Evolutionary conservation across 768 basidiomycete species (phyloP).

Genomic region (Russula emetica): DNA sequence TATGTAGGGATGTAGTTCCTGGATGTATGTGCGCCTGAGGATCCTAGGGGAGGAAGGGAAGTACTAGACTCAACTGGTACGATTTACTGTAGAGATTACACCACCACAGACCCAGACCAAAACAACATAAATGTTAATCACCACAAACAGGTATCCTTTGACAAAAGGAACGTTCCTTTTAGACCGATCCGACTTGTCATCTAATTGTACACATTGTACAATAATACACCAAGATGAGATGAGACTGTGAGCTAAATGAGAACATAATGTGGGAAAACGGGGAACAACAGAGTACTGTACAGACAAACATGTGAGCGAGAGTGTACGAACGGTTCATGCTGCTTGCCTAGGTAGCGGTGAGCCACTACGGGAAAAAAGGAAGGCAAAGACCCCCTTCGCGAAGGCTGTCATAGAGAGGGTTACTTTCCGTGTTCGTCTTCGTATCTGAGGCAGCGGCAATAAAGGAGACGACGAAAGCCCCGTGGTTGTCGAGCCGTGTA

Average conservation of each 20-base stretch:
- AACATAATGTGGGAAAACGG: background rate
- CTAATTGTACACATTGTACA: background rate
- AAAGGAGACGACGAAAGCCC: background rate
- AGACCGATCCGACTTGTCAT: too few relatives aligned
- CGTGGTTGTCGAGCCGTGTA: background rate
- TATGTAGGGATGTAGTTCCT: background rate
- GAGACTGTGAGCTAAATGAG: background rate
- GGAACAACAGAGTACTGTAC: too few relatives aligned
- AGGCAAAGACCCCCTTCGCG: conserved; percentile 9
- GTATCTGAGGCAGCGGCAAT: background rate
- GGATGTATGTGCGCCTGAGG: background rate
- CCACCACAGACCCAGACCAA: background rate
- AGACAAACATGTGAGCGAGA: too few relatives aligned
- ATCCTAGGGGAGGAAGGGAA: background rate
- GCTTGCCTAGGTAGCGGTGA: background rate
- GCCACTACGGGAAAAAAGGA: conserved; percentile 1
- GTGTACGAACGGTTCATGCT: background rate
- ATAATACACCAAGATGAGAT: background rate
- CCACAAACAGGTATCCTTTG: background rate
- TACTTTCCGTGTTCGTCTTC: background rate
- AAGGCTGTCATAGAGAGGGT: background rate
- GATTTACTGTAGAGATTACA: background rate
- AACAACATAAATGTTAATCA: background rate
- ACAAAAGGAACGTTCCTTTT: too few relatives aligned
- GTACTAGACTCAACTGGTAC: background rate